phyloP scores from a whole-genome alignment of 2,329 filamentous ascomycete genomes.

The Colletotrichum lentis region DNA sequence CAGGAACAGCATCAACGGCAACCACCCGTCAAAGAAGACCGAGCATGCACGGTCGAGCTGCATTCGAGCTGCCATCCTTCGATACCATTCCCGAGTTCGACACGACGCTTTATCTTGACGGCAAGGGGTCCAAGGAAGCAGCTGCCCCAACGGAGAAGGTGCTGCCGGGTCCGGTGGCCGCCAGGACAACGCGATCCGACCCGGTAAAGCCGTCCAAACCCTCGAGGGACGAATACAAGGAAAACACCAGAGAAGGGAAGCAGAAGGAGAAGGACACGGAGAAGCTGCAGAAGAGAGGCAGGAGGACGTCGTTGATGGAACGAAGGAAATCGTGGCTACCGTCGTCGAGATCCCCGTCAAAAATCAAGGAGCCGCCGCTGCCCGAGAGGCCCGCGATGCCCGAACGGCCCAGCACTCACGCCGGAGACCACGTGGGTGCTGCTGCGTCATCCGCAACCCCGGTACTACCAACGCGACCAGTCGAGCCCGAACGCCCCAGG shows the following conservation, averaged over 20 bases:
- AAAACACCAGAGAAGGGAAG: conserved; percentile 32
- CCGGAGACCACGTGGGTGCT: conserved; percentile 33
- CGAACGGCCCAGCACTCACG: conserved; percentile 39
- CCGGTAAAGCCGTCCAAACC: conserved; percentile 23
- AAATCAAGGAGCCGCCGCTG: conserved; percentile 46
- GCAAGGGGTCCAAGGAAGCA: conserved; percentile 40
- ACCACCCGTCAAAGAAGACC: conserved; percentile 37
- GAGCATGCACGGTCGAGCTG: conserved; percentile 46
- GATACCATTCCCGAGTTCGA: conserved; percentile 60
- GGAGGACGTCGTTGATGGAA: conserved; percentile 58
- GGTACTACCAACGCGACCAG: conserved; percentile 38
- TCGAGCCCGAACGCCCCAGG: conserved; percentile 48
- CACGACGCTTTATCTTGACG: conserved; percentile 53
- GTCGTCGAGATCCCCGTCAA: conserved; percentile 53
- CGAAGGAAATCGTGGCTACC: conserved; percentile 63
- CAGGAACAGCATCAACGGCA: conserved; percentile 10
- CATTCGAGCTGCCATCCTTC: conserved; percentile 63
- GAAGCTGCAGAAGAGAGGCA: conserved; percentile 41
- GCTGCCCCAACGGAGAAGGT: conserved; percentile 43
- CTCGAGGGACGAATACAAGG: conserved; percentile 30
- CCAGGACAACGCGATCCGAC: conserved; percentile 5
- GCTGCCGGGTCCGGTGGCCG: neutral
- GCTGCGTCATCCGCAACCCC: conserved; percentile 25
- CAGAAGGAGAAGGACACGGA: conserved; percentile 32
- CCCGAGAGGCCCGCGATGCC: conserved; percentile 38